phyloP scores from a whole-genome alignment of 2,329 filamentous ascomycete genomes.

The Diaporthe sp. region DNA sequence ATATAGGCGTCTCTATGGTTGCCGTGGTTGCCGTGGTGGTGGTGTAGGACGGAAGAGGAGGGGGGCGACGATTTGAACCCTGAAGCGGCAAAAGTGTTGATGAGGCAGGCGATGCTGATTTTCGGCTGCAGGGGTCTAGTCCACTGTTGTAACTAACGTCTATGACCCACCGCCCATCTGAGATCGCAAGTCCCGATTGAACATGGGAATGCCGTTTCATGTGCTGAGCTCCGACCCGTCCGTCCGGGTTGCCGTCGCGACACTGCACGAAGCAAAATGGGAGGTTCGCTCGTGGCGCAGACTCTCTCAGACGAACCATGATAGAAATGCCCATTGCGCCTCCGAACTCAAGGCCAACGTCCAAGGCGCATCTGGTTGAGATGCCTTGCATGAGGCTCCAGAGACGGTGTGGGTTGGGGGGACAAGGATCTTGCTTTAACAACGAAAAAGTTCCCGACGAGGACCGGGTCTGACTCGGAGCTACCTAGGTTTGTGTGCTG shows the following conservation, averaged over 20 bases:
- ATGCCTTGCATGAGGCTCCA: conserved; percentile 33
- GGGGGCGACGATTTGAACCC: not conserved
- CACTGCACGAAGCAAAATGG: not conserved
- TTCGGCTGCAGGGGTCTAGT: conserved; percentile 23
- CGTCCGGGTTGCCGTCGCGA: conserved; percentile 16
- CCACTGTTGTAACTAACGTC: conserved; percentile 18
- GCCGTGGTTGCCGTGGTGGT: not conserved
- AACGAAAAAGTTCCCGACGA: conserved; percentile 31
- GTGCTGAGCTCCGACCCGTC: conserved; percentile 25
- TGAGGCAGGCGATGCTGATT: conserved; percentile 26
- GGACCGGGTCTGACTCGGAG: conserved; percentile 33
- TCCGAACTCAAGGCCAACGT: not conserved
- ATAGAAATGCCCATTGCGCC: not conserved
- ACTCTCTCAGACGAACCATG: not conserved
- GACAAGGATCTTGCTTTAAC: conserved; percentile 32
- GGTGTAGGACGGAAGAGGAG: not conserved
- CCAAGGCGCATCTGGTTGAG: conserved; percentile 2
- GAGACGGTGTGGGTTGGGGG: conserved; percentile 23
- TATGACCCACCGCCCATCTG: conserved; percentile 33
- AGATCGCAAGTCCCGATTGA: conserved; percentile 34
- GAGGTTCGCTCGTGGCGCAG: conserved; percentile 3
- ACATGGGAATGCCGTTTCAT: conserved; percentile 27
- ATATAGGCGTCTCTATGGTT: not conserved
- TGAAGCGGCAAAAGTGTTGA: not conserved
- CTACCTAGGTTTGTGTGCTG: conserved; percentile 1